Conservation (phyloP, 768 basidiomycete species). For the Sistotremastrum niveocremeum region DNA sequence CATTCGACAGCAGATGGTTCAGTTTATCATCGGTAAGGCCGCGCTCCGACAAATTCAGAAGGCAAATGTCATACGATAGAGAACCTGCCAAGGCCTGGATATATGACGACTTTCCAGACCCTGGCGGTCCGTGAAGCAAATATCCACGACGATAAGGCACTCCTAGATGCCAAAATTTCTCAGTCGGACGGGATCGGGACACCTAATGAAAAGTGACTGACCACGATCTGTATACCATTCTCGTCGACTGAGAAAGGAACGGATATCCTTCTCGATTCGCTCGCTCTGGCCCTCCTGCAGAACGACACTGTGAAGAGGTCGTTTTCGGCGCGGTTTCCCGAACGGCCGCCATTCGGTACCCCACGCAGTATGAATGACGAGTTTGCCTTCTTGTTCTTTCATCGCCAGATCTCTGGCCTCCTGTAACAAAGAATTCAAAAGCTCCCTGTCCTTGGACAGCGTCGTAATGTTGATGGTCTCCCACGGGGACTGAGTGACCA, state of each 20-base stretch:
- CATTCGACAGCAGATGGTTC: conserved; percentile 83
- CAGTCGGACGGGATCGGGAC: conserved; percentile 1
- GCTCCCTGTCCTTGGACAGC: conserved; percentile 67
- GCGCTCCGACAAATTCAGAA: conserved; percentile 90
- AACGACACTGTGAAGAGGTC: conserved; percentile 82
- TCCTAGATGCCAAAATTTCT: conserved; percentile 31
- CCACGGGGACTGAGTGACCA: conserved; percentile 90
- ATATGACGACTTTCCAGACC: conserved; percentile 96
- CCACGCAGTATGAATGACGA: conserved; percentile 94
- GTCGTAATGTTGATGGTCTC: conserved; percentile 93
- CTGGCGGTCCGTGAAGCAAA: conserved; percentile 89
- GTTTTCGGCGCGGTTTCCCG: conserved; percentile 77
- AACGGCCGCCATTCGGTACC: conserved; percentile 94
- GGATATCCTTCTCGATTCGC: conserved; percentile 67
- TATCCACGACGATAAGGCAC: conserved; percentile 97
- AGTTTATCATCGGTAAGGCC: conserved; percentile 95
- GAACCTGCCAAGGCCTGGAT: conserved; percentile 94
- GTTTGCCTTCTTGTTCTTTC: conserved; percentile 79
- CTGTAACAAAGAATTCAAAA: conserved; percentile 68
- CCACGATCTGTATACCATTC: conserved; percentile 97
- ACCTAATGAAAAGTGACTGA: conserved; percentile 18
- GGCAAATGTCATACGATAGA: conserved; percentile 87
- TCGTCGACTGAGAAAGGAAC: conserved; percentile 66
- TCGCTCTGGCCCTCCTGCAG: conserved; percentile 74
- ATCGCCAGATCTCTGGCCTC: conserved; percentile 89